Evolutionary conservation across 768 basidiomycete genomes (phyloP).

Genomic region (Tricholoma bakamatsutake): DNA sequence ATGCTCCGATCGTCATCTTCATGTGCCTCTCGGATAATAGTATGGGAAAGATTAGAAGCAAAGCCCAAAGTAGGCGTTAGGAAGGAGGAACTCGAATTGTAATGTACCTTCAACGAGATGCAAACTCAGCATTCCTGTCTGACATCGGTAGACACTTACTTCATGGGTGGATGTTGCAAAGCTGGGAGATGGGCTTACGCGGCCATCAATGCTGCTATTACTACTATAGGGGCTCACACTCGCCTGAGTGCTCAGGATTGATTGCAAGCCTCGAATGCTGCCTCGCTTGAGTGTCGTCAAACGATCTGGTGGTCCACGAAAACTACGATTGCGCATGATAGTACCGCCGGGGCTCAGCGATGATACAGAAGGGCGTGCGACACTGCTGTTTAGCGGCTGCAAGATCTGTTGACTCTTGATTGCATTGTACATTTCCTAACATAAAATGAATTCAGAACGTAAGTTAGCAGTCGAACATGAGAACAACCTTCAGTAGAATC

Average conservation of each 20-base stretch:
- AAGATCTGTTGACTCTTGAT: constrained; percentile 90
- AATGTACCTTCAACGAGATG: constrained; percentile 37
- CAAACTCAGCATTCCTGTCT: constrained; percentile 1
- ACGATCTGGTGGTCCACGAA: constrained; percentile 66
- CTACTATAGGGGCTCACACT: constrained; percentile 81
- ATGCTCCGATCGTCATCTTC: constrained; percentile 81
- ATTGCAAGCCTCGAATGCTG: constrained; percentile 84
- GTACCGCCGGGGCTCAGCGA: constrained; percentile 50
- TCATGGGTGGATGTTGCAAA: constrained; percentile 88
- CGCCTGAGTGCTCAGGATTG: constrained; percentile 62
- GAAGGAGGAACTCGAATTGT: constrained; percentile 63
- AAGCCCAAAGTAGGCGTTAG: constrained; percentile 90
- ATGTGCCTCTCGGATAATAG: constrained; percentile 92
- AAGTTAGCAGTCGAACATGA: background rate
- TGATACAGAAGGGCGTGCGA: constrained; percentile 44
- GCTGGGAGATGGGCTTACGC: constrained; percentile 92
- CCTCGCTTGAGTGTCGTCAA: constrained; percentile 79
- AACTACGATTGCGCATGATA: constrained; percentile 62
- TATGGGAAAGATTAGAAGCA: constrained; percentile 91
- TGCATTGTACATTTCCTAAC: constrained; percentile 89
- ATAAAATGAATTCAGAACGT: constrained; percentile 1
- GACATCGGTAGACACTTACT: constrained; percentile 29
- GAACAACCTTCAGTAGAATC: constrained; percentile 66
- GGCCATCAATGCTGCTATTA: constrained; percentile 77
- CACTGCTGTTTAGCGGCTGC: constrained; percentile 58